Evolutionary conservation across 164 flowering plant genomes (phyloP).

Genomic region (Stephania japonica): DNA sequence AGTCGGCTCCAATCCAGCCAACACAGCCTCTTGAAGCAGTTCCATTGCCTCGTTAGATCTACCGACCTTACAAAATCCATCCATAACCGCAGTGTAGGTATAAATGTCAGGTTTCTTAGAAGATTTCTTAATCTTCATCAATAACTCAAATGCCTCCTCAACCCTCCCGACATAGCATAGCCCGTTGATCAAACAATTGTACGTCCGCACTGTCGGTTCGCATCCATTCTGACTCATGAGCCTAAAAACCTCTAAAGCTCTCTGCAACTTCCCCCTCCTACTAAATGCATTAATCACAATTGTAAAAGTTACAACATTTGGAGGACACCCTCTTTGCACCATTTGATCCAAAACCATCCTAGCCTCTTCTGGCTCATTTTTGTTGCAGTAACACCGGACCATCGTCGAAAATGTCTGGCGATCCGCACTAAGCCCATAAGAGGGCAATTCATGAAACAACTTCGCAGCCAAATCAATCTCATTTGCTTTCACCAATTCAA

Average conservation of each 20-base stretch:
- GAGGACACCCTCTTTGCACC: slow-evolving; percentile 48
- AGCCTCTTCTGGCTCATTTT: slow-evolving; percentile 39
- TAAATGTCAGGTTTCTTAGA: slow-evolving; percentile 52
- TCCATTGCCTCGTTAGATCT: slow-evolving; percentile 68
- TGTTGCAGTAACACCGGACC: slow-evolving; percentile 44
- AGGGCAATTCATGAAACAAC: slow-evolving; percentile 28
- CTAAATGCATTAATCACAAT: slow-evolving; percentile 47
- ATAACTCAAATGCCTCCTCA: slow-evolving; percentile 61
- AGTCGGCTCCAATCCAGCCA: slow-evolving; percentile 49
- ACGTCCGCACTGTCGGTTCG: slow-evolving; percentile 50
- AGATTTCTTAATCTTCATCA: slow-evolving; percentile 43
- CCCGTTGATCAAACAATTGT: slow-evolving; percentile 77
- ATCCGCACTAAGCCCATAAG: slow-evolving; percentile 37
- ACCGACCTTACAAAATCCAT: slow-evolving; percentile 92
- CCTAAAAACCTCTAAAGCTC: slow-evolving; percentile 54
- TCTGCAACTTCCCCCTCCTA: slow-evolving; percentile 46
- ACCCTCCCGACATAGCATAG: slow-evolving; percentile 78
- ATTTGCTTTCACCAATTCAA: slow-evolving; percentile 34
- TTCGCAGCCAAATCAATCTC: slow-evolving; percentile 44
- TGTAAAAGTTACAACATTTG: slow-evolving; percentile 50
- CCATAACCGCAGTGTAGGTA: slow-evolving; percentile 69
- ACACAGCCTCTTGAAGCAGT: slow-evolving; percentile 57
- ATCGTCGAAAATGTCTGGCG: slow-evolving; percentile 44
- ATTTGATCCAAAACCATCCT: slow-evolving; percentile 35
- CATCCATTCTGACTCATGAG: slow-evolving; percentile 45